A percentile compares a stretch with the other conserved stretches of the same genome.
These are phyloP conservation scores for Chytriomyces sp. DNA, from an alignment of 192 early-diverging fungal species.

Conservation along the genomic window DNA sequence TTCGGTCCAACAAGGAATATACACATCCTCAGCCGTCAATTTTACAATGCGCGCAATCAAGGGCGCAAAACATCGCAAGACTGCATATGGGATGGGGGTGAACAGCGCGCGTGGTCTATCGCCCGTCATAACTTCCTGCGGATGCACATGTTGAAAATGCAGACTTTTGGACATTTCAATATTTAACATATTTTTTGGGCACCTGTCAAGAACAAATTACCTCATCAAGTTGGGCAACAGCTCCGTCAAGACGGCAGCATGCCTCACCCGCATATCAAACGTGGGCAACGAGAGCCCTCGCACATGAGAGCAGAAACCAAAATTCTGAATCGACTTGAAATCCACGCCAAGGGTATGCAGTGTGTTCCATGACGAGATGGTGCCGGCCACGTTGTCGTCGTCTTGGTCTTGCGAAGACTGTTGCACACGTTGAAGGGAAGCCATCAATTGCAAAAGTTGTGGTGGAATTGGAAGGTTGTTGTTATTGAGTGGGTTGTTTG, in stretches of 20 bases:
- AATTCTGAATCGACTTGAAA: not conserved
- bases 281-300: conserved; percentile 17
- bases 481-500: too few relatives aligned
- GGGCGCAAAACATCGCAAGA: conserved; percentile 21
- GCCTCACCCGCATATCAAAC: conserved; percentile 21
- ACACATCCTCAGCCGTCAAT: conserved; percentile 47
- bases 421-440: not conserved
- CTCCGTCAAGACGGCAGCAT: conserved; percentile 14
- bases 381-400: not conserved
- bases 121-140: not conserved
- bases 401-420: not conserved
- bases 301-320: conserved; percentile 4
- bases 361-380: not conserved
- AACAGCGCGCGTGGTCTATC: not conserved
- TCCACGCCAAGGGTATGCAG: too few relatives aligned
- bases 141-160: conserved; percentile 27
- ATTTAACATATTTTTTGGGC: not conserved
- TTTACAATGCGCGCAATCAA: conserved; percentile 29
- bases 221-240: conserved; percentile 25
- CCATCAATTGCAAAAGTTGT: not conserved
- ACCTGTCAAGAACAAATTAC: not conserved
- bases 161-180: too few relatives aligned
- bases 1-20: conserved; percentile 44
- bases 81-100: not conserved
- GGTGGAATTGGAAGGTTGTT: too few relatives aligned